These are phyloP conservation scores for Ilyonectria mors-panacis DNA, from an alignment of 2,329 filamentous ascomycete species.

Conservation along the genomic window DNA sequence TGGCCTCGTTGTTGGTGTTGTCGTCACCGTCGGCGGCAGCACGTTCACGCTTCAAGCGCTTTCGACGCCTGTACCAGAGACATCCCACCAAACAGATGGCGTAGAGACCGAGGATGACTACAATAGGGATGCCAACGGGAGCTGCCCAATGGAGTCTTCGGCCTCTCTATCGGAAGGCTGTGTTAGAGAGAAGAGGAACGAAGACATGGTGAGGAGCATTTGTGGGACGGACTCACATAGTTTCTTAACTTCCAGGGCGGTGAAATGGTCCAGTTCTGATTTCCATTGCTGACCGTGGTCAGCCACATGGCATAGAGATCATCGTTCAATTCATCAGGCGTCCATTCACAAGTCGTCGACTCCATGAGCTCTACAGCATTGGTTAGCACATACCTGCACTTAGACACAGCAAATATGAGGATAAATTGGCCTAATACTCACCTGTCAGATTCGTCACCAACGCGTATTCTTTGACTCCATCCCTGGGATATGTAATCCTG, in stretches of 20 bases:
- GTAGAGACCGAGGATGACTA: slow-evolving; percentile 50
- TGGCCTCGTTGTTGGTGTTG: slow-evolving; percentile 9
- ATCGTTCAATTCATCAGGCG: slow-evolving; percentile 45
- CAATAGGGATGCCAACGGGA: slow-evolving; percentile 50
- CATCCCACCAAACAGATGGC: slow-evolving; percentile 47
- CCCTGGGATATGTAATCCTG: slow-evolving; percentile 49
- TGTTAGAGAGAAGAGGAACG: neutral
- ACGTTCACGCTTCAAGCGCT: slow-evolving; percentile 39
- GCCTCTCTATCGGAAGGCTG: slow-evolving; percentile 36
- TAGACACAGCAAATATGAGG: neutral
- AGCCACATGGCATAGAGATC: slow-evolving; percentile 52
- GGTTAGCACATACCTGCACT: slow-evolving; percentile 6
- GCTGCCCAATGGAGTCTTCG: slow-evolving; percentile 46
- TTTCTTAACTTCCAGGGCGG: slow-evolving; percentile 51
- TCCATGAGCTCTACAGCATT: slow-evolving; percentile 42
- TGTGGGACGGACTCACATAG: slow-evolving; percentile 33
- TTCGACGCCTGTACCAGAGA: slow-evolving; percentile 48
- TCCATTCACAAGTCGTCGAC: slow-evolving; percentile 48
- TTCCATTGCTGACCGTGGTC: slow-evolving; percentile 38
- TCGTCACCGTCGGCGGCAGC: slow-evolving; percentile 15
- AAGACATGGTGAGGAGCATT: neutral
- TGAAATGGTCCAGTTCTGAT: slow-evolving; percentile 50
- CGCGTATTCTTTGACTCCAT: slow-evolving; percentile 50
- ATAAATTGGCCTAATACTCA: slow-evolving; percentile 32
- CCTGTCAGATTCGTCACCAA: slow-evolving; percentile 50